Evolutionary conservation across 371 early-diverging fungal species (phyloP).

Genomic region (Mortierella sp.): DNA sequence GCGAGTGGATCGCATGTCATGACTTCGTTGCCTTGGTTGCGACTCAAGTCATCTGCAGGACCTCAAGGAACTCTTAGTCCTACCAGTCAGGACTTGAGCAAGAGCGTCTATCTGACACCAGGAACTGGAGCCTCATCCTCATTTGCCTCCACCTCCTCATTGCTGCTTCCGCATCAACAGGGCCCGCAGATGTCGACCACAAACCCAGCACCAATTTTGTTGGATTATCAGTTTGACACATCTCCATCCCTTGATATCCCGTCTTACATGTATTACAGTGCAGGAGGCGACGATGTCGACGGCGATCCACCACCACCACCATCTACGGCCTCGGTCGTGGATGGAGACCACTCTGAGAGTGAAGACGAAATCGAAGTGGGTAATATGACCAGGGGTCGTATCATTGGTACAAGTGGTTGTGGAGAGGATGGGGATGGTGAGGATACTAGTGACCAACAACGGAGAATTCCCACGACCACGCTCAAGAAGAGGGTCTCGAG

Average conservation of each 20-base stretch:
- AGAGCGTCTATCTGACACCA: constrained; percentile 1
- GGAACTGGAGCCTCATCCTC: constrained; percentile 14
- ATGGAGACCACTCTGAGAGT: too few relatives aligned
- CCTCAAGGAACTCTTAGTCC: constrained; percentile 12
- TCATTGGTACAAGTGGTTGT: background rate
- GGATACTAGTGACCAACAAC: background rate
- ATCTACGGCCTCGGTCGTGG: too few relatives aligned
- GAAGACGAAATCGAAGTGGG: too few relatives aligned
- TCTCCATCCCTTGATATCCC: constrained; percentile 34
- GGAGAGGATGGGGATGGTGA: constrained; percentile 6
- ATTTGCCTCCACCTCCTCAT: constrained; percentile 13
- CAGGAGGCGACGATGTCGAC: constrained; percentile 47
- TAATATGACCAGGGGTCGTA: too few relatives aligned
- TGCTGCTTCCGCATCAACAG: constrained; percentile 21
- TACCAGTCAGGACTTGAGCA: too few relatives aligned
- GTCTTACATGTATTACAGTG: constrained; percentile 41
- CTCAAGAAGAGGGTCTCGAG: too few relatives aligned
- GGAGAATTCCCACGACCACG: too few relatives aligned
- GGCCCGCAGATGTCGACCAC: constrained; percentile 25
- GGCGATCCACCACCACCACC: constrained; percentile 46
- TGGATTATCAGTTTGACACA: constrained; percentile 39
- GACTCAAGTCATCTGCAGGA: constrained; percentile 18
- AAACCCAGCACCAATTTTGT: constrained; percentile 38
- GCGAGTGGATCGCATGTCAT: too few relatives aligned
- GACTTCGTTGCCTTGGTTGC: constrained; percentile 35